Evolutionary conservation across 257 asterid species (phyloP).

Genomic region (Solanum infundibuliforme): DNA sequence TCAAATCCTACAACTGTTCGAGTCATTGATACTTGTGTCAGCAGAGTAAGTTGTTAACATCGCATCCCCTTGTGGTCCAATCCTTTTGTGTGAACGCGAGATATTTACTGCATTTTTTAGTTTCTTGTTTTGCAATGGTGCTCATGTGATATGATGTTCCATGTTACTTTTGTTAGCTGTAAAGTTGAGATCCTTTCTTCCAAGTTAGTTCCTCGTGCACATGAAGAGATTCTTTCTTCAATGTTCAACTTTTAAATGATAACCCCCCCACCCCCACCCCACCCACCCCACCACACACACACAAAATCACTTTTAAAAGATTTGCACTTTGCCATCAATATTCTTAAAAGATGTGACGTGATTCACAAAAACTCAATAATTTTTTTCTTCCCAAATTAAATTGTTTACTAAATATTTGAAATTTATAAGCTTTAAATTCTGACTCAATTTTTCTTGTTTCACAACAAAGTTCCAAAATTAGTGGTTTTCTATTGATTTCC

Average conservation of each 20-base stretch:
- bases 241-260: not conserved
- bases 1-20: too few species aligned
- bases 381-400: too few species aligned
- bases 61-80: not conserved
- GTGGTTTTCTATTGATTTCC: not conserved
- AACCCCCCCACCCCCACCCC: not conserved
- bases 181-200: slow-evolving; percentile 6
- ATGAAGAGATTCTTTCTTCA: slow-evolving; percentile 7
- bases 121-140: not conserved
- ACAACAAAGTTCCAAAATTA: not conserved
- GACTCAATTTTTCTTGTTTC: not conserved
- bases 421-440: not conserved
- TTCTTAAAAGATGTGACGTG: not conserved
- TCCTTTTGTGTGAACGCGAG: not conserved
- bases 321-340: not conserved
- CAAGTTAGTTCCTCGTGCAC: slow-evolving; percentile 1
- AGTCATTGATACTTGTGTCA: not conserved
- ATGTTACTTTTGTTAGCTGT: slow-evolving; percentile 10
- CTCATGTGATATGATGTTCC: not conserved
- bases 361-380: too few species aligned
- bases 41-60: not conserved
- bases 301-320: not conserved
- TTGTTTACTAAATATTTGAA: too few species aligned
- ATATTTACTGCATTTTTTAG: not conserved
- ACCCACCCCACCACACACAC: not conserved